These are phyloP conservation scores for Gynostemma pentaphyllum DNA, from an alignment of 306 rosid species.

Conservation along the genomic window DNA sequence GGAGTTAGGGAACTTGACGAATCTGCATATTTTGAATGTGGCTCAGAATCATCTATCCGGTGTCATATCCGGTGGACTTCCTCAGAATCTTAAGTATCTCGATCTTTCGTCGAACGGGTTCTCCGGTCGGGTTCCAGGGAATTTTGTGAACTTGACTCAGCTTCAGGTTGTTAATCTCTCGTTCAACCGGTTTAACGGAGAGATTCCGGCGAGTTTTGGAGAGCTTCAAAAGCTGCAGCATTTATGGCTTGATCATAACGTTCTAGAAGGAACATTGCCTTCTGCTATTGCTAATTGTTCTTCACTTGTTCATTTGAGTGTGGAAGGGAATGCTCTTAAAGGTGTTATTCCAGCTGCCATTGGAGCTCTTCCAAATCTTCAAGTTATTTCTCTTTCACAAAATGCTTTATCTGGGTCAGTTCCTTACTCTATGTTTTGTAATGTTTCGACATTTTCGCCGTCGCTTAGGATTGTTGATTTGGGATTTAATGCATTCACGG, in stretches of 20 bases:
- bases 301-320: slow-evolving; percentile 72
- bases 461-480: slow-evolving; percentile 71
- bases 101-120: slow-evolving; percentile 75
- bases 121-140: slow-evolving; percentile 62
- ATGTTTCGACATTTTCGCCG: slow-evolving; percentile 42
- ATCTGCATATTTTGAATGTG: slow-evolving; percentile 45
- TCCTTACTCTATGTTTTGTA: slow-evolving; percentile 70
- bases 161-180: slow-evolving; percentile 74
- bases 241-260: slow-evolving; percentile 81
- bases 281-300: slow-evolving; percentile 81
- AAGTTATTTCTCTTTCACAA: slow-evolving; percentile 63
- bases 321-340: slow-evolving; percentile 55
- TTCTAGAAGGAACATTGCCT: slow-evolving; percentile 63
- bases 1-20: slow-evolving; percentile 53
- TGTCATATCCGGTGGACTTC: slow-evolving; percentile 34
- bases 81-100: slow-evolving; percentile 36
- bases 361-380: slow-evolving; percentile 62
- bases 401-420: slow-evolving; percentile 66
- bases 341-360: slow-evolving; percentile 85
- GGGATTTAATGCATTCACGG: slow-evolving; percentile 74
- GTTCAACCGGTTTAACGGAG: slow-evolving; percentile 56
- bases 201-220: slow-evolving; percentile 69
- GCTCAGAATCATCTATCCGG: slow-evolving; percentile 77
- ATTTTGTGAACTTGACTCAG: slow-evolving; percentile 34
- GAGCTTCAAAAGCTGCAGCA: slow-evolving; percentile 62